Conservation (phyloP, 305 asterid genomes). For the Coffea humblotiana region DNA sequence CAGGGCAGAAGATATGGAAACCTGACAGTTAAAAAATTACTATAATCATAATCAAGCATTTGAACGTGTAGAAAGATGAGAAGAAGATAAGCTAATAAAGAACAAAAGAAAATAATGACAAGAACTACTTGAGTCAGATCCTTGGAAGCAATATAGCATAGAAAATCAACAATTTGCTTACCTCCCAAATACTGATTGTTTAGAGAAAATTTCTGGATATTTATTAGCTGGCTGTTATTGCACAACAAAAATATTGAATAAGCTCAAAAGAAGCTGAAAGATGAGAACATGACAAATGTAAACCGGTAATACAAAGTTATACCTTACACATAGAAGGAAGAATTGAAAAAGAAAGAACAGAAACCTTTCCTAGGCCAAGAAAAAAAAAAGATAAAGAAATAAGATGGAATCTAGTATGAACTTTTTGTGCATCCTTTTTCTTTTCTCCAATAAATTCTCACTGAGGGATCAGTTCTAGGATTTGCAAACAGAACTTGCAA, state of each 20-base stretch:
- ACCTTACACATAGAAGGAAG: neutral
- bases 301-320: neutral
- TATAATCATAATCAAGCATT: conserved; percentile 9
- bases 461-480: neutral
- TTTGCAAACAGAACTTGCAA: neutral
- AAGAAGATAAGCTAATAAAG: neutral
- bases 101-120: neutral
- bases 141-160: neutral
- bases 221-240: conserved; percentile 34
- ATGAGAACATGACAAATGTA: neutral
- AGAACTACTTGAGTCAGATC: neutral
- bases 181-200: conserved; percentile 37
- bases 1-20: conserved; percentile 84
- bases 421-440: neutral
- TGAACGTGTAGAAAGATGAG: neutral
- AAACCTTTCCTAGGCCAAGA: neutral
- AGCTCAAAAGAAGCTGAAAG: neutral
- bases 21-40: conserved; percentile 34
- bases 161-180: conserved; percentile 6
- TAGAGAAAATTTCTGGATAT: conserved; percentile 26
- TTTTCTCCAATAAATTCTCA: neutral
- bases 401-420: neutral
- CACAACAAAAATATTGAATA: neutral
- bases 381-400: neutral
- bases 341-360: neutral